Evolutionary conservation across 2,329 filamentous ascomycete species (phyloP), one percentile per base, ranked within the genome.

Genomic region (Parastagonospora nodorum): DNA sequence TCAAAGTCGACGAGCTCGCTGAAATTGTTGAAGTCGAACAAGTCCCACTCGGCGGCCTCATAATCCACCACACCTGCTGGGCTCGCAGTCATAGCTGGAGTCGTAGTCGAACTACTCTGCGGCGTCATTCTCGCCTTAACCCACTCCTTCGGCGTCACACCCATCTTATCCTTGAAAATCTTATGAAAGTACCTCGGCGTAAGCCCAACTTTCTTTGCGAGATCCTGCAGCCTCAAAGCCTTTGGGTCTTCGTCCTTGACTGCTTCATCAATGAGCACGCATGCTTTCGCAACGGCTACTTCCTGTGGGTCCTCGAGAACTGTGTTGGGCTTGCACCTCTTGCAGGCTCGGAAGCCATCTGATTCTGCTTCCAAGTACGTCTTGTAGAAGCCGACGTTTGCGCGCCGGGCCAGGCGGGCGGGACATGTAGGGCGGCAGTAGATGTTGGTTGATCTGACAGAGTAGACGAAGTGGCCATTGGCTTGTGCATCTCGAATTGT

Each of bases 341-440:
- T 85, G 70, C 84, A 87, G 0, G 84, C 72, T 19, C 83, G 75
- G 61, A 78, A 86, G 1, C 83, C 66, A 12, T 75, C 77, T 9
- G 68, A 64, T 57, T 78, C 75, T 1, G 85, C 85, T 28, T 79
- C 74, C 0, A 64, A 52, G 0, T 75, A 62, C 0, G 72, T 76
- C 12, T 77, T 65, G 68, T 78, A 84, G 69, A 86, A 88, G 29
- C 74, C 70, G 29, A 89, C 75, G 15, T 82, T 81, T 9, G 82
- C 77, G n/a, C 82, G 76, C 2, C 78, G 75, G 1, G 82, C 80
- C 11, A 89, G 78, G n/a, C 84, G 80, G 3, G 81, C 79, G 12
- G 81, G 80, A 65, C 85, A 88, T 15, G 78, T 83, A 1, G 84
- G 84, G 1, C 84, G 79, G 66, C 85, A 87, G 70, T 84, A 87